Base-by-base conservation (phyloP, 1,284 basidiomycete genomes). In the Papiliotrema terrestris region DNA sequence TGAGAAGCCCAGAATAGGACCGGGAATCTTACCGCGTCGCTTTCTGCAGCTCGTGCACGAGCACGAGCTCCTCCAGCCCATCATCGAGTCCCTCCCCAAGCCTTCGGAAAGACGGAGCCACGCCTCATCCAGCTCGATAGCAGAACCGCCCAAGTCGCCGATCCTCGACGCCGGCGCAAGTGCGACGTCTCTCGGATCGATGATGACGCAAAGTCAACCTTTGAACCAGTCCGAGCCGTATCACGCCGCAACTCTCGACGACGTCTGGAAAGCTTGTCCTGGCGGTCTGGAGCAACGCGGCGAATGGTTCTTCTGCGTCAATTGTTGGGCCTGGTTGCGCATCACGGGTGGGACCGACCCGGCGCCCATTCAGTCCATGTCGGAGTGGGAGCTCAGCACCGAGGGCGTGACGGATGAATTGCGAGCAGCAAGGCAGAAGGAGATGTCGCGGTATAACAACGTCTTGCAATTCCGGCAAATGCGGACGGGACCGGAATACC, bases 251-350 rank as follows among this genome's bases (percentile, higher is more conserved):
- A 65, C 62, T 0, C 0, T 55, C 6, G 55, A 54, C 17, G 68
- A 73, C 23, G 68, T 75, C 1, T 61, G 54, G 55, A 62, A 63
- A 2, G 61, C 73, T 3, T 59, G 68, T 8, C 73, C 73, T 1
- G 73, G 73, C 8, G 64, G 65, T 2, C 35, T 38, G 20, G 48
- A 59, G 6, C 26, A 54, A 19, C 59, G 62, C 39, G 26, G 55
- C 5, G 58, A 73, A 20, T 75, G 70, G 70, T 75, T 62, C 53
- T 75, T 73, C 56, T 75, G 73, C 49, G 45, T 61, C 15, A 59
- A 58, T 0, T 75, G 73, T 45, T 72, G 67, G 65, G 67, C 58
- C 2, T 75, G 73, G 73, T 36, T 68, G 9, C 55, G 63, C 17
- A 61, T 74, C 11, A 48, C 55, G 1, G 49, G 54, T 6, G 62